Conservation (phyloP, 495 filamentous ascomycete species). For the Hamigera avellanea region DNA sequence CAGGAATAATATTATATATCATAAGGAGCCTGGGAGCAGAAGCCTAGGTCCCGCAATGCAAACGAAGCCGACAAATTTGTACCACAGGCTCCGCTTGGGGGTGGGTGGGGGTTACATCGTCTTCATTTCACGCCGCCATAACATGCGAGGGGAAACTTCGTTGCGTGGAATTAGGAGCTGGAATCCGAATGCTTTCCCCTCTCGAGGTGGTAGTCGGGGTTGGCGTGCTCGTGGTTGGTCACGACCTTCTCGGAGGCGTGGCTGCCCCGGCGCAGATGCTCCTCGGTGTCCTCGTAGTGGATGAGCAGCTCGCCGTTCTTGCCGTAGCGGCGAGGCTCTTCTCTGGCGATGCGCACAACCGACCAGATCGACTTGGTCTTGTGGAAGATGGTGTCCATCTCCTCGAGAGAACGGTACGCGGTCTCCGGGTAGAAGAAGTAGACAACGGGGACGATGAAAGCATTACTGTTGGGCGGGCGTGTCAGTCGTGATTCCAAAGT, state of each 20-base stretch:
- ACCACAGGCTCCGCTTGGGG: too few species aligned
- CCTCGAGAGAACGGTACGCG: conserved; percentile 59
- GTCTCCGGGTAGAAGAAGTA: conserved; percentile 75
- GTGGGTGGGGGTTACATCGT: too few species aligned
- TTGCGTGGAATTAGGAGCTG: conserved; percentile 4
- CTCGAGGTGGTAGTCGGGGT: conserved; percentile 11
- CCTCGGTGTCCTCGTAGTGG: conserved; percentile 43
- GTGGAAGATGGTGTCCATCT: conserved; percentile 63
- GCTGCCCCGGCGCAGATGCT: conserved; percentile 24
- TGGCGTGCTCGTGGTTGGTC: conserved; percentile 2
- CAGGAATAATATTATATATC: background rate
- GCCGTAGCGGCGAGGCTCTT: conserved; percentile 53
- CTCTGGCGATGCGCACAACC: conserved; percentile 45
- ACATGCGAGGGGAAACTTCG: too few species aligned
- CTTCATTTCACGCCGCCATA: too few species aligned
- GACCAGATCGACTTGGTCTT: conserved; percentile 40
- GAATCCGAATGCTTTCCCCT: conserved; percentile 15
- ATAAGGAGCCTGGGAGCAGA: too few species aligned
- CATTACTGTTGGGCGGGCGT: conserved; percentile 37
- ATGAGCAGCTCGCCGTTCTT: conserved; percentile 56
- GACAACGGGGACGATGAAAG: conserved; percentile 54
- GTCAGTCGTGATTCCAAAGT: conserved; percentile 6
- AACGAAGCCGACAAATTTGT: too few species aligned
- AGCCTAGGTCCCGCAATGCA: too few species aligned
- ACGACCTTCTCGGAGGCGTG: conserved; percentile 14